Conservation (phyloP, 768 basidiomycete species). For the Naganishia onofrii region DNA sequence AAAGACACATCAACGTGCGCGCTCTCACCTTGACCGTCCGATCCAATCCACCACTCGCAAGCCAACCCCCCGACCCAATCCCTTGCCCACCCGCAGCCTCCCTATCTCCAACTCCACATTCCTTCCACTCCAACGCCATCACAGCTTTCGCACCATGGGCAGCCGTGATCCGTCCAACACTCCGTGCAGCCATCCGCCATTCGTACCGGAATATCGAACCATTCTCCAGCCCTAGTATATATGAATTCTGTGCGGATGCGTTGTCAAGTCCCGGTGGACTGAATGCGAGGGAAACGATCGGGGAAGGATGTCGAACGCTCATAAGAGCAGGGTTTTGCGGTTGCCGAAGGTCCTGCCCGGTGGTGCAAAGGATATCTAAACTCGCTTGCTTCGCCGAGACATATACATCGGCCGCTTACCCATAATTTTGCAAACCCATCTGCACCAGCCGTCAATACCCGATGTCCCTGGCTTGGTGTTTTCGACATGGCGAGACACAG, state of each 20-base stretch:
- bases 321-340: slow-evolving; percentile 30
- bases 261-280: slow-evolving; percentile 36
- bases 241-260: slow-evolving; percentile 37
- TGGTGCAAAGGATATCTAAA: background rate
- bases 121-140: slow-evolving; percentile 49
- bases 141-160: slow-evolving; percentile 49
- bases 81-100: slow-evolving; percentile 18
- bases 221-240: slow-evolving; percentile 43
- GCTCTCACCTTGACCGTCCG: slow-evolving; percentile 46
- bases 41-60: slow-evolving; percentile 49
- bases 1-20: background rate
- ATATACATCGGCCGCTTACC: slow-evolving; percentile 35
- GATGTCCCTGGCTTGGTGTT: slow-evolving; percentile 38
- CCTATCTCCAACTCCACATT: slow-evolving; percentile 30
- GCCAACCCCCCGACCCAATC: slow-evolving; percentile 41
- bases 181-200: slow-evolving; percentile 36
- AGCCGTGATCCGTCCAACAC: slow-evolving; percentile 41
- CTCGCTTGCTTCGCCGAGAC: background rate
- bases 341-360: slow-evolving; percentile 45
- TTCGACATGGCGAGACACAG: slow-evolving; percentile 41
- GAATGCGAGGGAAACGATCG: slow-evolving; percentile 44
- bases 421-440: slow-evolving; percentile 47
- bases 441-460: slow-evolving; percentile 45
- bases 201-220: slow-evolving; percentile 49
- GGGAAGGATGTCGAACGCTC: slow-evolving; percentile 39